Conservation (phyloP, 306 rosid species). For the Acacia melanoxylon region DNA sequence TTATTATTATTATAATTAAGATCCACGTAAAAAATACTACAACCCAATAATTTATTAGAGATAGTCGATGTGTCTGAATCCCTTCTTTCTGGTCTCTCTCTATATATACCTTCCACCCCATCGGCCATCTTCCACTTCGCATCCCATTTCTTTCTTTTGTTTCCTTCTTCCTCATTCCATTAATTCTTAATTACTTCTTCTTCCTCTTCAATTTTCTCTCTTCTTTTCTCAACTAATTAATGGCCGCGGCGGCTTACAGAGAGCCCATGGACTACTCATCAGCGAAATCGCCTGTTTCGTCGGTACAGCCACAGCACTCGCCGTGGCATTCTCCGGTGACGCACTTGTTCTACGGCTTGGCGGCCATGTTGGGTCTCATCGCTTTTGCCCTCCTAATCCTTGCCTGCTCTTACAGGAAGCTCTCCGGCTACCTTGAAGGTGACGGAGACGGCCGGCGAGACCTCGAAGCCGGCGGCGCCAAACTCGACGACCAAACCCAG, state of each 20-base stretch:
- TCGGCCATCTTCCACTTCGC: conserved; percentile 23
- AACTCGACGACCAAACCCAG: conserved; percentile 33
- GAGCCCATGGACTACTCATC: conserved; percentile 51
- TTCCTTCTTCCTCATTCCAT: neutral
- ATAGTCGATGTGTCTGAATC: neutral
- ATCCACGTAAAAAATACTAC: neutral
- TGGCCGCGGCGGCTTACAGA: conserved; percentile 72
- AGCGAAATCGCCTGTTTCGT: conserved; percentile 37
- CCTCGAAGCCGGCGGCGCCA: conserved; percentile 61
- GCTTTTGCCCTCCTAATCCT: conserved; percentile 93
- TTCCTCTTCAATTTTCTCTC: neutral
- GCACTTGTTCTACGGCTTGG: conserved; percentile 83
- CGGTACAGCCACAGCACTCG: conserved; percentile 48
- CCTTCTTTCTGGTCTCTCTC: conserved; percentile 1
- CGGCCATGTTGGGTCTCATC: conserved; percentile 90
- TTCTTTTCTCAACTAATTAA: neutral
- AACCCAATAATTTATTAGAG: neutral
- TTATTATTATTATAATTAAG: neutral
- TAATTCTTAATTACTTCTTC: neutral
- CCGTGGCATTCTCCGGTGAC: conserved; percentile 99
- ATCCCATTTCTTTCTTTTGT: conserved; percentile 21
- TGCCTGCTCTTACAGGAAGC: conserved; percentile 96
- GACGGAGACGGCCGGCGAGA: conserved; percentile 43
- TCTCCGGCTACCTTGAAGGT: conserved; percentile 74
- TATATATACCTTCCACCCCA: conserved; percentile 55